phyloP scores from a whole-genome alignment of 2,329 filamentous ascomycete species.

The Ascochyta rabiei region DNA sequence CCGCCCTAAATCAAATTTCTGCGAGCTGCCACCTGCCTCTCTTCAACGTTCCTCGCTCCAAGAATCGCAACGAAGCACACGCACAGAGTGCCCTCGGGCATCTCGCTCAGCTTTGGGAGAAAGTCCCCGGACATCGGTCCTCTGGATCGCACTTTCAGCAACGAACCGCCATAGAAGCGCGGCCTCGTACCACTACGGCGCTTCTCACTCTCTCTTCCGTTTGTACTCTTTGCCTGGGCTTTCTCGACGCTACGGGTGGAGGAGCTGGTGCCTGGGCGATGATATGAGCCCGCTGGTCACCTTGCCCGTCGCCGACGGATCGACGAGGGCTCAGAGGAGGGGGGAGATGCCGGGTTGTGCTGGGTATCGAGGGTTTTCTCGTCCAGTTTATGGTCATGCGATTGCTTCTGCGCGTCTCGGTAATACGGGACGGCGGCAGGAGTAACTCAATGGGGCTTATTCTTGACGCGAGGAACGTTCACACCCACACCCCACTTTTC shows the following conservation, averaged over 20 bases:
- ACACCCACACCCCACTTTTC: constrained; percentile 51
- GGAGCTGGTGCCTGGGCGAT: constrained; percentile 70
- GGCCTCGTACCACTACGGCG: constrained; percentile 64
- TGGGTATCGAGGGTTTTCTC: constrained; percentile 66
- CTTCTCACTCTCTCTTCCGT: constrained; percentile 58
- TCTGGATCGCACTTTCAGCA: constrained; percentile 73
- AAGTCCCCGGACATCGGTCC: constrained; percentile 96
- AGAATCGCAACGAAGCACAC: constrained; percentile 99
- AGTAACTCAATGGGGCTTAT: constrained; percentile 99
- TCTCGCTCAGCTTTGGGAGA: constrained; percentile 87
- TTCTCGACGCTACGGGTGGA: constrained; percentile 37
- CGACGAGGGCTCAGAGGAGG: constrained; percentile 40
- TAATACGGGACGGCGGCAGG: constrained; percentile 40
- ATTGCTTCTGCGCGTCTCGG: constrained; percentile 68
- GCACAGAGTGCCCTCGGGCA: constrained; percentile 66
- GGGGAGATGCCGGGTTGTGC: constrained; percentile 32
- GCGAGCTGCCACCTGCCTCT: not conserved
- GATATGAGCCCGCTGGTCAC: constrained; percentile 81
- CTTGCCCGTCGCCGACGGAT: constrained; percentile 31
- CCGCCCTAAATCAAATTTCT: constrained; percentile 31
- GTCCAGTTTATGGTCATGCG: constrained; percentile 98
- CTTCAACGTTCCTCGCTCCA: constrained; percentile 87
- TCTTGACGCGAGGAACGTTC: constrained; percentile 94
- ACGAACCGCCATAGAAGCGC: constrained; percentile 99
- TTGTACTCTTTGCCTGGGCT: constrained; percentile 55